These are phyloP conservation scores for Gigaspora rosea DNA, from an alignment of 192 early-diverging fungal genomes.

Conservation along the genomic window DNA sequence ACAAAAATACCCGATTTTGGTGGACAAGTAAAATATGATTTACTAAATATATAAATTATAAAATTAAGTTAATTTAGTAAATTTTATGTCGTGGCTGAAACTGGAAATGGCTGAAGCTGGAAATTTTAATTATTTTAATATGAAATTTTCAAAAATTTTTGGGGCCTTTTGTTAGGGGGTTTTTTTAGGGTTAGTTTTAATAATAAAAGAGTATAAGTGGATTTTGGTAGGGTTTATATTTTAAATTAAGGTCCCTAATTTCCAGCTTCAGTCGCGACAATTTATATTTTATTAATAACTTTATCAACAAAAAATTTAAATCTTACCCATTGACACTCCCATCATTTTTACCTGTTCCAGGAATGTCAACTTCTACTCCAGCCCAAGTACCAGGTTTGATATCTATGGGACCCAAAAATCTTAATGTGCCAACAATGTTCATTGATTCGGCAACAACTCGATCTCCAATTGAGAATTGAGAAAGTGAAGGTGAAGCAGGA, in stretches of 20 bases:
- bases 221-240: too few relatives aligned
- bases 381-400: conserved; percentile 81
- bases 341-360: conserved; percentile 77
- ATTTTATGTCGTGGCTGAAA: too few relatives aligned
- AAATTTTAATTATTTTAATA: too few relatives aligned
- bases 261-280: too few relatives aligned
- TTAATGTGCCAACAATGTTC: conserved; percentile 62
- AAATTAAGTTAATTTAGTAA: background rate
- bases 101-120: too few relatives aligned
- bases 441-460: conserved; percentile 66
- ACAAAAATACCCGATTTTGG: conserved; percentile 73
- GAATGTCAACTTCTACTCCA: conserved; percentile 74
- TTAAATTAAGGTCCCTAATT: too few relatives aligned
- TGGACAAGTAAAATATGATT: conserved; percentile 70
- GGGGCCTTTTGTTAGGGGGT: too few relatives aligned
- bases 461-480: conserved; percentile 51
- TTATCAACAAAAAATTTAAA: background rate
- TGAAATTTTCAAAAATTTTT: too few relatives aligned
- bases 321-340: conserved; percentile 68
- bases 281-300: background rate
- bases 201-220: too few relatives aligned
- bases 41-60: conserved; percentile 40
- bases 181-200: too few relatives aligned
- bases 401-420: conserved; percentile 71
- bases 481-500: conserved; percentile 42